Conservation (phyloP, 1,139 yeast genomes). For the Zygoascus sp. region DNA sequence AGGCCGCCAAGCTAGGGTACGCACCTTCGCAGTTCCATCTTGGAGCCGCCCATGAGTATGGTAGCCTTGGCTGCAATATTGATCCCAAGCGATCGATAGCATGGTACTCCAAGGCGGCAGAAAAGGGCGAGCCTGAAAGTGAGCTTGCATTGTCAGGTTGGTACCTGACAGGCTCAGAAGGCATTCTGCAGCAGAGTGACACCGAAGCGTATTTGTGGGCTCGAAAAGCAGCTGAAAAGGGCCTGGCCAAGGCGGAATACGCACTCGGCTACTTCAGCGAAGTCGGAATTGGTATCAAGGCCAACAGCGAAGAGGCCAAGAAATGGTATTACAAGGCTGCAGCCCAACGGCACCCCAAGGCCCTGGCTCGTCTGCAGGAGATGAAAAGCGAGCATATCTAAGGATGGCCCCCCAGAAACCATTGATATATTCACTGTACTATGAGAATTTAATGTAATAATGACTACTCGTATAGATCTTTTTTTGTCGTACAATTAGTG, state of each 20-base stretch:
- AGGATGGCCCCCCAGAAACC: too few relatives aligned
- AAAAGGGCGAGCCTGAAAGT: conserved; percentile 71
- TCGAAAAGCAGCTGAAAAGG: conserved; percentile 74
- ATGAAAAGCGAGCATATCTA: conserved; percentile 13
- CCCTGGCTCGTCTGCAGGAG: conserved; percentile 41
- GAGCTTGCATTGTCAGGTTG: conserved; percentile 89
- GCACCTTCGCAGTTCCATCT: conserved; percentile 80
- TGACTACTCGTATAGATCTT: neutral
- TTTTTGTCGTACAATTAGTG: neutral
- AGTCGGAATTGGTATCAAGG: conserved; percentile 65
- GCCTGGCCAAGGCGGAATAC: conserved; percentile 74
- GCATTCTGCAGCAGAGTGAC: conserved; percentile 64
- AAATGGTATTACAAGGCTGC: conserved; percentile 59
- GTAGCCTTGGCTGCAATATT: conserved; percentile 61
- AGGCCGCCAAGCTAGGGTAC: conserved; percentile 73
- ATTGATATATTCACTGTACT: too few relatives aligned
- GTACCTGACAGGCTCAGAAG: conserved; percentile 80
- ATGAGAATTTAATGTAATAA: neutral
- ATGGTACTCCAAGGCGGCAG: conserved; percentile 83
- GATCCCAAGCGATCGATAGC: conserved; percentile 76
- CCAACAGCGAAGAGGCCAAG: conserved; percentile 45
- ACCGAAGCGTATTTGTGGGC: conserved; percentile 89
- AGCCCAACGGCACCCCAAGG: conserved; percentile 54
- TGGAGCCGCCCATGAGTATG: conserved; percentile 85
- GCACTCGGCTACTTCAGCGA: conserved; percentile 81